Base-by-base conservation (phyloP, 192 early-diverging fungal genomes). In the Podila epigama region DNA sequence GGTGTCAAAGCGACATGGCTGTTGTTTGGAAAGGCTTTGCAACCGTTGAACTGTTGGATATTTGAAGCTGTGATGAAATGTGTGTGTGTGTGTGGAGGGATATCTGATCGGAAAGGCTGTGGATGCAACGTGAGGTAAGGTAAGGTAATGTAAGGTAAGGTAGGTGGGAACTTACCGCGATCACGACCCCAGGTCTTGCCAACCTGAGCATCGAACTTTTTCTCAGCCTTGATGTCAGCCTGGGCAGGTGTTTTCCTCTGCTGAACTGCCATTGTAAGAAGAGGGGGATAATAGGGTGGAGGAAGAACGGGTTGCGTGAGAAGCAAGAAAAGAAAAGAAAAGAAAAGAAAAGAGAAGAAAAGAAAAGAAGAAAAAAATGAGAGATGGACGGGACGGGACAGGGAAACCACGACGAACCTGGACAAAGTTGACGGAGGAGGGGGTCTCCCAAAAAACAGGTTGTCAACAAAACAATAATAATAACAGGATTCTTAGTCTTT, bases 151-250 rank as follows among this genome's bases (percentile, higher is more conserved):
- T 51, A n/a, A 6, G 52, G 7, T 54, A 11, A 4, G 4, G 58
- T 25, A 40, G 28, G 3, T 44, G 33, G 18, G 5, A 33, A 20
- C 37, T 63, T 78, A 91, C 89, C 90, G 79, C 87, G 78, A 48
- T 87, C 87, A n/a, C 91, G 84, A 41, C 91, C 91, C 91, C 91
- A 92, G 52, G 91, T 92, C 68, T 89, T 87, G 36, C 91, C 90
- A 28, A 80, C 85, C 79, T 92, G 91, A 48, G 85, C 80, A 32
- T 65, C 63, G 13, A 72, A 37, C 27, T 65, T 80, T 27, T 58
- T 66, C 20, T 72, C 63, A 39, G 37, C 41, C 56, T 27, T 65
- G 31, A 48, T 34, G 25, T 77, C 60, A 18, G 36, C 37, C 20
- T 51, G 60, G 51, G 40, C 63, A 33, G 50, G 5, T 22, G 61